Conservation (phyloP, 176 grass and related monocot species). For the Saccharum officinarum region DNA sequence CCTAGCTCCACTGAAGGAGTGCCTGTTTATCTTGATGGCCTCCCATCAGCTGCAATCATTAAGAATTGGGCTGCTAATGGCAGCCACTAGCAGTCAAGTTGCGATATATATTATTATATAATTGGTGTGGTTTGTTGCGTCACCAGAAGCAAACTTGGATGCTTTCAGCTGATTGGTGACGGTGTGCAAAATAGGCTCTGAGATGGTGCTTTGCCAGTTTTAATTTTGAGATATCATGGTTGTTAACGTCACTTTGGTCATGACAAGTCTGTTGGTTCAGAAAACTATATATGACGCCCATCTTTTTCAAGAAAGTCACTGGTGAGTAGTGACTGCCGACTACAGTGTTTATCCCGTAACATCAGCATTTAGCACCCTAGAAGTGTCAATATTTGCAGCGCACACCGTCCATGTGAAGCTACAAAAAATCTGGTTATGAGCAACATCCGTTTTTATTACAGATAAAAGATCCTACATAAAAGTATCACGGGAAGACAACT, state of each 20-base stretch:
- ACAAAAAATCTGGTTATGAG: neutral
- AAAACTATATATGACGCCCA: neutral
- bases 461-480: conserved; percentile 18
- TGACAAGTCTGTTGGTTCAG: conserved; percentile 4
- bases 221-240: neutral
- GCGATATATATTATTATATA: neutral
- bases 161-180: conserved; percentile 6
- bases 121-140: conserved; percentile 1
- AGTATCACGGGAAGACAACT: conserved; percentile 28
- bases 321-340: neutral
- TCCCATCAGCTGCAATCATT: conserved; percentile 6
- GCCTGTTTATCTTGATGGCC: neutral
- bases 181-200: neutral
- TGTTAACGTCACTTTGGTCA: conserved; percentile 39
- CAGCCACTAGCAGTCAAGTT: conserved; percentile 21
- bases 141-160: conserved; percentile 11
- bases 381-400: neutral
- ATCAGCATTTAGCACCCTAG: neutral
- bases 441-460: neutral
- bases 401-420: neutral
- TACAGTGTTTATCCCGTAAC: neutral
- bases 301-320: conserved; percentile 22
- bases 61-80: conserved; percentile 3
- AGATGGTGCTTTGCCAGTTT: neutral
- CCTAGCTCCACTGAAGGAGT: neutral